Evolutionary conservation across 306 rosid genomes (phyloP).

Genomic region (Gynostemma pentaphyllum): DNA sequence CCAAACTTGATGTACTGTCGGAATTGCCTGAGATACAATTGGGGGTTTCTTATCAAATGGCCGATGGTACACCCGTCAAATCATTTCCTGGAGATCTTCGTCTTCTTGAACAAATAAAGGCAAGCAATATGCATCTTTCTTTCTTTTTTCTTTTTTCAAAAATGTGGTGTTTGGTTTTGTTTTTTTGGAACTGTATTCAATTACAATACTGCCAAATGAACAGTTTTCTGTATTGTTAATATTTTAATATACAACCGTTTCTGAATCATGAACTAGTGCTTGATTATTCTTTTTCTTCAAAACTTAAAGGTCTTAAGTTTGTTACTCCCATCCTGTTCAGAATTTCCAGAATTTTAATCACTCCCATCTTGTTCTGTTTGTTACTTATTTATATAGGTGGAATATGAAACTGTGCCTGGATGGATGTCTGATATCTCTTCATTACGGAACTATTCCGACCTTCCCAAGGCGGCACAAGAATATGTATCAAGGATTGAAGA

Average conservation of each 20-base stretch:
- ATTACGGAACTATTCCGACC: slow-evolving; percentile 71
- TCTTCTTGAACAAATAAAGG: slow-evolving; percentile 83
- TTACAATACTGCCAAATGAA: not conserved
- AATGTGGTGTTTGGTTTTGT: not conserved
- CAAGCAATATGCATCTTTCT: slow-evolving; percentile 9
- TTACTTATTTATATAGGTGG: slow-evolving; percentile 42
- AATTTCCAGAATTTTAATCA: not conserved
- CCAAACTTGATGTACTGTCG: slow-evolving; percentile 84
- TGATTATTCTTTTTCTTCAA: not conserved
- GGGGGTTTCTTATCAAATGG: slow-evolving; percentile 54
- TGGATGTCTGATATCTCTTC: slow-evolving; percentile 79
- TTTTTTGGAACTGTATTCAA: not conserved
- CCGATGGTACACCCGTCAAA: slow-evolving; percentile 55
- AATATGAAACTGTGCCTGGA: slow-evolving; percentile 75
- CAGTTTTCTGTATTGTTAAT: too few species aligned
- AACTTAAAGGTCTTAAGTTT: not conserved
- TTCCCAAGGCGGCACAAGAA: slow-evolving; percentile 64
- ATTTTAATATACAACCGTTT: too few species aligned
- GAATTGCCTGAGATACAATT: slow-evolving; percentile 62
- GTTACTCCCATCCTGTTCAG: not conserved
- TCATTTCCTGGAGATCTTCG: slow-evolving; percentile 79
- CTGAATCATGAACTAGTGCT: not conserved
- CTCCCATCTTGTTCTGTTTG: not conserved
- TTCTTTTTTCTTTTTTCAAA: not conserved
- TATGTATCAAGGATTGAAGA: slow-evolving; percentile 90